Conservation (phyloP, 208 protist species). For the Wallacemonas collosoma region DNA sequence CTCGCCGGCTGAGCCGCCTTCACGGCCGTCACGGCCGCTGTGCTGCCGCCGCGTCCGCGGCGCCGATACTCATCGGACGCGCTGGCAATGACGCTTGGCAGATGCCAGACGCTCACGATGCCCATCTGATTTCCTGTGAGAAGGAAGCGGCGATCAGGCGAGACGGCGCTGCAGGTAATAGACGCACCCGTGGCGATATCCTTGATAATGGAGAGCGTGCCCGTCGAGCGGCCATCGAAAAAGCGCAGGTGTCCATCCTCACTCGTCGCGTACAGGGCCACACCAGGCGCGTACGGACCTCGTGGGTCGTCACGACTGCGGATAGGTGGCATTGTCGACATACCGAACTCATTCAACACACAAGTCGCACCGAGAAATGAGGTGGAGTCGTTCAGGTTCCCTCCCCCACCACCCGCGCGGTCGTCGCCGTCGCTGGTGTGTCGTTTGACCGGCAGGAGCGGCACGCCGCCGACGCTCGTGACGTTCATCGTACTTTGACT, state of each 20-base stretch:
- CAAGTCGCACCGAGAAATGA: not conserved
- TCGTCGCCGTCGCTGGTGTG: not conserved
- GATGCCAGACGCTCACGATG: constrained; percentile 80
- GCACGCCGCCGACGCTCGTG: constrained; percentile 75
- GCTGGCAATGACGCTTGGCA: constrained; percentile 72
- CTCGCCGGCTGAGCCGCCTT: not conserved
- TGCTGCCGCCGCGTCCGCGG: not conserved
- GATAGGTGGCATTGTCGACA: not conserved
- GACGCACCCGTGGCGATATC: constrained; percentile 74
- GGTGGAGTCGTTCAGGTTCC: constrained; percentile 2
- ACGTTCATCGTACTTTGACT: constrained; percentile 81
- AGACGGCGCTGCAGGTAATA: constrained; percentile 81
- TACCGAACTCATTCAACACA: constrained; percentile 13
- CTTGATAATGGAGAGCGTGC: constrained; percentile 58
- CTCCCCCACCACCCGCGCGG: not conserved
- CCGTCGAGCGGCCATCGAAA: constrained; percentile 57
- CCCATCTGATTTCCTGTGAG: constrained; percentile 87
- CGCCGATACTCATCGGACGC: constrained; percentile 36
- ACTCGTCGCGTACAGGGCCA: constrained; percentile 67
- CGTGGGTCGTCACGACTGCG: constrained; percentile 4
- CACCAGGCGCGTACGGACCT: constrained; percentile 10
- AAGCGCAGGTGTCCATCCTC: constrained; percentile 88
- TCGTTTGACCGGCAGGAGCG: constrained; percentile 26
- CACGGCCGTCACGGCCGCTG: not conserved
- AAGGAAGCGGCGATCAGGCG: constrained; percentile 66